These are phyloP conservation scores for Phaeoacremonium minimum DNA, from an alignment of 2,329 filamentous ascomycete species.

Conservation along the genomic window DNA sequence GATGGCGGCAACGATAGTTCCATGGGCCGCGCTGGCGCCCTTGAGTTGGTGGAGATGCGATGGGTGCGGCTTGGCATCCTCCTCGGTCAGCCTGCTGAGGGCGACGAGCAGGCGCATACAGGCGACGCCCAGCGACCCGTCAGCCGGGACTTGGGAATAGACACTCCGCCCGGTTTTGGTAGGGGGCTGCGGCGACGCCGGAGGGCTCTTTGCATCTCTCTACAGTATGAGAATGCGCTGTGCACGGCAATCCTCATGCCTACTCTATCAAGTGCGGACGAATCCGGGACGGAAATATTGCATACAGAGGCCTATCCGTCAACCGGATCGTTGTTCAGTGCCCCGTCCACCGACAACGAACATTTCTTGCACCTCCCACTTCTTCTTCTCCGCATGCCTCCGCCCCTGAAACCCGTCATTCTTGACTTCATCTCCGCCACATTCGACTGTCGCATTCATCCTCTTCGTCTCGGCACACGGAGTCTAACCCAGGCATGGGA, in stretches of 20 bases:
- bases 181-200: constrained; percentile 13
- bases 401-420: constrained; percentile 42
- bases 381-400: constrained; percentile 51
- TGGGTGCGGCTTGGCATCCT: constrained; percentile 32
- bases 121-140: neutral
- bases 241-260: constrained; percentile 50
- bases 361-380: constrained; percentile 46
- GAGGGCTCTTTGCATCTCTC: constrained; percentile 36
- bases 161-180: constrained; percentile 3
- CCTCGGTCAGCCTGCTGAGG: constrained; percentile 20
- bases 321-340: too few relatives aligned
- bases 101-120: constrained; percentile 10
- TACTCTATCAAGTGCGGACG: constrained; percentile 5
- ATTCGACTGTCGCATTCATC: constrained; percentile 53
- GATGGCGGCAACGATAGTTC: constrained; percentile 29
- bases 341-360: constrained; percentile 1
- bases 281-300: neutral
- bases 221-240: constrained; percentile 48
- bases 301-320: constrained; percentile 1
- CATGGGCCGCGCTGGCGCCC: constrained; percentile 32
- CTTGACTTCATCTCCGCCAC: constrained; percentile 46
- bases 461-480: constrained; percentile 43
- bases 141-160: constrained; percentile 6
- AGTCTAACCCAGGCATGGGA: constrained; percentile 48
- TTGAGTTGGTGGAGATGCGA: constrained; percentile 42